These are phyloP conservation scores for Albifimbria verrucaria DNA, from an alignment of 2,329 filamentous ascomycete genomes.

Conservation along the genomic window DNA sequence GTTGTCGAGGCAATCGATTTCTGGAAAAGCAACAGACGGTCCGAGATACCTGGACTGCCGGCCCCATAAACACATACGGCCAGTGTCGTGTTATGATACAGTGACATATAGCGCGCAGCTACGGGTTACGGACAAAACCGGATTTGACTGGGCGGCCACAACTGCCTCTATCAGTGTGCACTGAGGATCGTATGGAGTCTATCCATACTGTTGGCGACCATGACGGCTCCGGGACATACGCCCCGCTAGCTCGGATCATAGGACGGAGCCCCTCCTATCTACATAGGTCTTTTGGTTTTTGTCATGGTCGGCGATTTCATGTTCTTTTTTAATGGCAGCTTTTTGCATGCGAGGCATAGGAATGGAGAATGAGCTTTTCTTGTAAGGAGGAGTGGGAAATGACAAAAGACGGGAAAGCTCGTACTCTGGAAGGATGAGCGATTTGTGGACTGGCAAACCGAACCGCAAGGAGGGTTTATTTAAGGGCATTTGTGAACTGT, in stretches of 20 bases:
- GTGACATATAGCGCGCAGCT: neutral
- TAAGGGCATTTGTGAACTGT: slow-evolving; percentile 2
- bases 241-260: neutral
- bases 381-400: slow-evolving; percentile 11
- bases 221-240: neutral
- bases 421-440: slow-evolving; percentile 24
- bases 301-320: neutral
- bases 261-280: neutral
- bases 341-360: slow-evolving; percentile 1
- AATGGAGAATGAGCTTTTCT: slow-evolving; percentile 8
- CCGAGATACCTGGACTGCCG: slow-evolving; percentile 30
- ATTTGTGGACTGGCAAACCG: slow-evolving; percentile 14
- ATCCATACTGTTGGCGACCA: neutral
- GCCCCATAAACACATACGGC: neutral
- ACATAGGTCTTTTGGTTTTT: too few relatives aligned
- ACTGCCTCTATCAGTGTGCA: too few relatives aligned
- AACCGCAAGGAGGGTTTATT: too few relatives aligned
- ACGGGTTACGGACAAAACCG: neutral
- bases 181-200: too few relatives aligned
- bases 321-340: too few relatives aligned
- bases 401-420: slow-evolving; percentile 15
- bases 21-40: slow-evolving; percentile 69
- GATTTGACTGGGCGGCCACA: neutral
- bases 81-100: too few relatives aligned
- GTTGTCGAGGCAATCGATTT: slow-evolving; percentile 95